Conservation (phyloP, 768 basidiomycete species). For the Lanmaoa pseudosensibilis region DNA sequence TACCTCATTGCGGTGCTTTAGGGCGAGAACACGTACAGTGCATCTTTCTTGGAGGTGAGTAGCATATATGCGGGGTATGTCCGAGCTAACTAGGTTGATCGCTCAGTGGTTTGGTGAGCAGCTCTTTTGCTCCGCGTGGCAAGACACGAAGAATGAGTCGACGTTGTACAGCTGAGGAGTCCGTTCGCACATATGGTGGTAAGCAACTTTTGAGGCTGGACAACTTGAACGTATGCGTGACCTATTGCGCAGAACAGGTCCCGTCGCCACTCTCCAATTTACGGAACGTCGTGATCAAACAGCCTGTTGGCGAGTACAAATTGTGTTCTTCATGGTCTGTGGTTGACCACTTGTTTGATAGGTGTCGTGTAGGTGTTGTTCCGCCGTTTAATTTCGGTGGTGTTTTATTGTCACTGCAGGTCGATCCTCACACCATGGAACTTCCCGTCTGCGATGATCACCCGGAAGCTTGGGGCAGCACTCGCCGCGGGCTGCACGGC, state of each 20-base stretch:
- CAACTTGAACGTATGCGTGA: neutral
- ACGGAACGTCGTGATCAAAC: conserved; percentile 90
- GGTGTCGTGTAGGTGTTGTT: conserved; percentile 46
- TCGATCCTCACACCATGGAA: conserved; percentile 88
- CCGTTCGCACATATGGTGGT: conserved; percentile 90
- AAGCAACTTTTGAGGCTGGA: conserved; percentile 14
- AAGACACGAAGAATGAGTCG: neutral
- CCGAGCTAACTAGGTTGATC: conserved; percentile 1
- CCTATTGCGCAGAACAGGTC: conserved; percentile 60
- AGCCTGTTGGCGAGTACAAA: conserved; percentile 71
- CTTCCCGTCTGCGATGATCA: conserved; percentile 94
- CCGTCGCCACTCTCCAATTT: conserved; percentile 68
- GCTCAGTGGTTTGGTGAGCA: conserved; percentile 75
- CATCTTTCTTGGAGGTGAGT: conserved; percentile 78
- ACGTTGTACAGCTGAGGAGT: conserved; percentile 75
- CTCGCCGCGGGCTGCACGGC: conserved; percentile 96
- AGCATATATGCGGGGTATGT: conserved; percentile 2
- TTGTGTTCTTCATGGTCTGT: conserved; percentile 37
- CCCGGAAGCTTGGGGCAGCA: conserved; percentile 85
- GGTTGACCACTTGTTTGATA: conserved; percentile 16
- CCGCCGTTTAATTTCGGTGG: no score
- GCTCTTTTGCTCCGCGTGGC: neutral
- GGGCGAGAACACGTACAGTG: conserved; percentile 84
- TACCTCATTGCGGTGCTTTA: conserved; percentile 25
- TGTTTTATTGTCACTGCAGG: conserved; percentile 37